Evolutionary conservation across 2,329 filamentous ascomycete genomes (phyloP), one percentile per base, ranked within the genome.

Genomic region (Alternaria sp.): DNA sequence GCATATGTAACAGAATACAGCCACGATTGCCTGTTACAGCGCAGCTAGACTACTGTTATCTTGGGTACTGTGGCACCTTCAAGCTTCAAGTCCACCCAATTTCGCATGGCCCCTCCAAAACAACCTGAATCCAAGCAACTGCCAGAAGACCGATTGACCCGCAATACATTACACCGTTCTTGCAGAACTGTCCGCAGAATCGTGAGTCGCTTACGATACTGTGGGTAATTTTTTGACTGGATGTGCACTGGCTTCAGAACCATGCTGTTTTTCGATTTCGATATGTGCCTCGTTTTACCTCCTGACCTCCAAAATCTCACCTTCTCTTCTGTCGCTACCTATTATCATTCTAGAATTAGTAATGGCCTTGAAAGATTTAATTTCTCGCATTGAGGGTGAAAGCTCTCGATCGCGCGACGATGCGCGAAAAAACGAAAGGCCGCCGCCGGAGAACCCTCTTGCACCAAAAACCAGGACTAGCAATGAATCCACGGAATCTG

Each of bases 371-470:
- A 18, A 20, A 14, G n/a, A 40, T n/a, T 41, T 14, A 28, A 16
- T 52, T 41, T 41, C 38, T 36, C 11, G 50, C 16, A 52, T 20
- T 20, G 36, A 38, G 7, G 32, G 30, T 34, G 36, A 20, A 22
- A 22, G 22, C 50, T 52, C 50, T 52, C 34, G 50, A 50, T 14
- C 32, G 46, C 46, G 30, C 16, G 20, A 38, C 14, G 46, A 38
- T 28, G 22, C 20, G 36, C 30, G 30, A 36, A 36, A 25, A 36
- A n/a, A n/a, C 10, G 46, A 38, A 20, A 28, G 10, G 28, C 18
- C 9, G n/a, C 40, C 51, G 10, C 51, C 51, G 14, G 36, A 44
- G 18, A 54, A 54, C 10, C 51, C 51, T 38, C 51, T 54, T 12
- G 40, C 51, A 20, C 51, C 51, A 4, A 50, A 10, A 27, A 22